Evolutionary conservation across 176 grass and related monocot genomes (phyloP).

Genomic region (Bonia amplexicaulis): DNA sequence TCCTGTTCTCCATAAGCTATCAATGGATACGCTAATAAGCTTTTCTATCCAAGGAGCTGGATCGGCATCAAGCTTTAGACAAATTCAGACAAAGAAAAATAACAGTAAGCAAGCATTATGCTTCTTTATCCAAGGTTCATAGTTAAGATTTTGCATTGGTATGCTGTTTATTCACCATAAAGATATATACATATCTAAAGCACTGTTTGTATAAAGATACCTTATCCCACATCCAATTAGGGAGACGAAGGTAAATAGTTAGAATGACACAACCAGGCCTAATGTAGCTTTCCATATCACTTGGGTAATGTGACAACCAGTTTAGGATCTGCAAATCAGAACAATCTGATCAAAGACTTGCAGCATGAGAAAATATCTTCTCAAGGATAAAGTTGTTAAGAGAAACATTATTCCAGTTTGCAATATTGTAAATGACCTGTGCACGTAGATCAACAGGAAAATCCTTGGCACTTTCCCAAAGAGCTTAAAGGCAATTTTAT

Average conservation of each 20-base stretch:
- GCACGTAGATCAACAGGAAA: conserved; percentile 69
- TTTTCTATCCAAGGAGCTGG: conserved; percentile 64
- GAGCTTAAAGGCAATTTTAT: conserved; percentile 88
- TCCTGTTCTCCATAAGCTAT: conserved; percentile 62
- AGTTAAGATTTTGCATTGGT: conserved; percentile 2
- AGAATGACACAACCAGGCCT: conserved; percentile 92
- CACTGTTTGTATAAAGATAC: conserved; percentile 22
- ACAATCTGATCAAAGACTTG: not conserved
- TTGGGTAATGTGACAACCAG: conserved; percentile 79
- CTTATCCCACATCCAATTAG: conserved; percentile 73
- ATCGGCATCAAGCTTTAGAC: conserved; percentile 48
- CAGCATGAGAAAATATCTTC: not conserved
- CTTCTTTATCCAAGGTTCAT: not conserved
- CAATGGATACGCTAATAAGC: conserved; percentile 37
- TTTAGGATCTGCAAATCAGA: conserved; percentile 52
- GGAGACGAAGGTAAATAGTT: conserved; percentile 69
- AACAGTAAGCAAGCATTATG: conserved; percentile 2
- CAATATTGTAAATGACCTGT: conserved; percentile 56
- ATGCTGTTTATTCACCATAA: conserved; percentile 4
- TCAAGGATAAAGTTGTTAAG: conserved; percentile 9
- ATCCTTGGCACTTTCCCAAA: conserved; percentile 90
- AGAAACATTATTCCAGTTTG: conserved; percentile 27
- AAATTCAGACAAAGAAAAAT: conserved; percentile 22
- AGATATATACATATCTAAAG: not conserved
- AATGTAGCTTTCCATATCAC: conserved; percentile 92